Evolutionary conservation across 2,329 filamentous ascomycete genomes (phyloP).

Genomic region (Trichoderma sp.): DNA sequence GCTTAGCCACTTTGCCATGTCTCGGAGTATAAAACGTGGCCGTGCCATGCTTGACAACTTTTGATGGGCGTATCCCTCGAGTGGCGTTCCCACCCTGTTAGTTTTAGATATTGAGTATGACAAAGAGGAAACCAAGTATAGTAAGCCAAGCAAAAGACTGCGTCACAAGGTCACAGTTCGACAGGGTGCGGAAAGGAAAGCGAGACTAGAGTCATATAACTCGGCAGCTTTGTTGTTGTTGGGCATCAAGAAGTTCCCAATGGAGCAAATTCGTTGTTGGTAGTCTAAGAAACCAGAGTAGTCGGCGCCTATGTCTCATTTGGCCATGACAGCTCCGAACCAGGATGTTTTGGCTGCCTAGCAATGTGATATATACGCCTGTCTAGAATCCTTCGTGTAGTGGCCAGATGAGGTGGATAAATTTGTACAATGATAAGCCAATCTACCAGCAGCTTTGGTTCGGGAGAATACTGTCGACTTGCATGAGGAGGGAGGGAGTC

Average conservation of each 20-base stretch:
- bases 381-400: neutral
- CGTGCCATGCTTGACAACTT: neutral
- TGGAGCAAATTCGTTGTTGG: constrained; percentile 4
- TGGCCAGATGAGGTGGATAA: neutral
- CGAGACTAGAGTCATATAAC: neutral
- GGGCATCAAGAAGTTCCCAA: neutral
- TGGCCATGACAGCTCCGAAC: neutral
- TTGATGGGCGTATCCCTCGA: neutral
- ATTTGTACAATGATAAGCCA: neutral
- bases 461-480: neutral
- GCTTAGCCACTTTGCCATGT: neutral
- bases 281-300: neutral
- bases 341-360: neutral
- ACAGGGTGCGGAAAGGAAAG: constrained; percentile 13
- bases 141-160: neutral
- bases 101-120: constrained; percentile 1
- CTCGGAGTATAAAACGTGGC: constrained; percentile 10
- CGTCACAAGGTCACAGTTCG: constrained; percentile 12
- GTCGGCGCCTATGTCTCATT: constrained; percentile 4
- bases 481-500: neutral
- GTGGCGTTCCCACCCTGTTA: neutral
- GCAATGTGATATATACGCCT: neutral
- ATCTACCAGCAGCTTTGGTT: neutral
- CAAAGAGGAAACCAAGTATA: neutral
- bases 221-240: neutral